These are phyloP conservation scores for Lentithecium fluviatile DNA, from an alignment of 495 filamentous ascomycete species.

Conservation along the genomic window DNA sequence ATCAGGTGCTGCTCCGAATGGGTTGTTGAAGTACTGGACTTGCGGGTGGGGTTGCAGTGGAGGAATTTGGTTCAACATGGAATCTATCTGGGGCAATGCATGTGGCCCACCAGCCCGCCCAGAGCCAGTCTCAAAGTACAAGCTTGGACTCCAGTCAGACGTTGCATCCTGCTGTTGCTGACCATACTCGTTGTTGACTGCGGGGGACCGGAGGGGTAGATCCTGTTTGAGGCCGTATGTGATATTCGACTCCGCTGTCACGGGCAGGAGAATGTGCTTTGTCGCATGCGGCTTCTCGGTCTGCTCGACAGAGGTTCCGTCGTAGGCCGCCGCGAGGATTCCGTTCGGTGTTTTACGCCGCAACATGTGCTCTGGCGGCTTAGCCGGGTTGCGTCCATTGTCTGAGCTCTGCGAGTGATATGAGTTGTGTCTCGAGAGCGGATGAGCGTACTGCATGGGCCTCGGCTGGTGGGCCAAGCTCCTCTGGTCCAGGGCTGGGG, in stretches of 20 bases:
- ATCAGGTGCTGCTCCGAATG: conserved; percentile 66
- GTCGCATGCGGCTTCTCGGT: conserved; percentile 71
- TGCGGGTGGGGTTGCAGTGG: conserved; percentile 31
- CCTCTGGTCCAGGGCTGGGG: conserved; percentile 25
- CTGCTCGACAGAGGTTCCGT: conserved; percentile 77
- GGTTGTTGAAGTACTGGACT: conserved; percentile 38
- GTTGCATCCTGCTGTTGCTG: conserved; percentile 8
- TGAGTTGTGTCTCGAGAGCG: conserved; percentile 38
- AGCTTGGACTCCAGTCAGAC: conserved; percentile 30
- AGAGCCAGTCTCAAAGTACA: conserved; percentile 31
- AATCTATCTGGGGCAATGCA: conserved; percentile 41
- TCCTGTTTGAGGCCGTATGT: conserved; percentile 24
- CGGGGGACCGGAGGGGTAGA: conserved; percentile 29
- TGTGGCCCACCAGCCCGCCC: conserved; percentile 23
- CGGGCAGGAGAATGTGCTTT: conserved; percentile 87
- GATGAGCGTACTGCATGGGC: conserved; percentile 46
- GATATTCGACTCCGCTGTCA: conserved; percentile 36
- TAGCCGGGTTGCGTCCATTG: conserved; percentile 33
- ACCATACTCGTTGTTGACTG: conserved; percentile 4
- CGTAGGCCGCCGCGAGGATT: conserved; percentile 89
- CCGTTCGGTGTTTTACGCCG: conserved; percentile 93
- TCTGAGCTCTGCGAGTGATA: conserved; percentile 26
- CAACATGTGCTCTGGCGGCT: conserved; percentile 67
- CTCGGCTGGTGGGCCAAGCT: conserved; percentile 27
- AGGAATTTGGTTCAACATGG: conserved; percentile 44